Evolutionary conservation across 108 stramenopile genomes (phyloP).

Genomic region (Asterionellopsis glacialis): DNA sequence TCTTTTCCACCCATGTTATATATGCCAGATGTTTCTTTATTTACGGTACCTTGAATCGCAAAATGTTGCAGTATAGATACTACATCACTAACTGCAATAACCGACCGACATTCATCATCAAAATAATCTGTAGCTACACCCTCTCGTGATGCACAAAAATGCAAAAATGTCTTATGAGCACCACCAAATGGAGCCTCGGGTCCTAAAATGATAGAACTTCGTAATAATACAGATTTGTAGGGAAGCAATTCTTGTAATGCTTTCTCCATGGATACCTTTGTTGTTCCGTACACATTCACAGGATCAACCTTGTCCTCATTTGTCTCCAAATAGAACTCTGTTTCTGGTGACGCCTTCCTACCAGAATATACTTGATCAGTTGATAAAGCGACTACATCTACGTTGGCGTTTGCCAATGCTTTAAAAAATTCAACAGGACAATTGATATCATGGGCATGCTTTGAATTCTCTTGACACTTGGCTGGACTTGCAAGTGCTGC

Average conservation of each 20-base stretch:
- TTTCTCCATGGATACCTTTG: constrained; percentile 62
- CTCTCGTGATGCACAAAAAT: constrained; percentile 44
- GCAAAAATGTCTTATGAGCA: constrained; percentile 67
- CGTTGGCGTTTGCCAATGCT: constrained; percentile 1
- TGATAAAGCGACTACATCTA: constrained; percentile 54
- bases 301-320: constrained; percentile 29
- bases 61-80: constrained; percentile 33
- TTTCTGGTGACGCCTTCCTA: constrained; percentile 15
- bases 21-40: constrained; percentile 10
- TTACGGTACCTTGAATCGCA: background rate
- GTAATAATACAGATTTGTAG: constrained; percentile 24
- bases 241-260: constrained; percentile 12
- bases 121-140: constrained; percentile 37
- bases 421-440: constrained; percentile 42
- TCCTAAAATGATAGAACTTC: constrained; percentile 73
- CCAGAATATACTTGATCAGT: constrained; percentile 85
- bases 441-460: constrained; percentile 42
- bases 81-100: constrained; percentile 47
- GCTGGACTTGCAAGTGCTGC: constrained; percentile 63
- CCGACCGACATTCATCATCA: constrained; percentile 60
- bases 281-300: constrained; percentile 65
- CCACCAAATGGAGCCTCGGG: constrained; percentile 40
- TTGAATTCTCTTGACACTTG: constrained; percentile 46
- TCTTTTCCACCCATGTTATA: constrained; percentile 75
- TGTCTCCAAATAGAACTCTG: constrained; percentile 28